These are phyloP conservation scores for Pisolithus orientalis DNA, from an alignment of 768 basidiomycete genomes.

Conservation along the genomic window DNA sequence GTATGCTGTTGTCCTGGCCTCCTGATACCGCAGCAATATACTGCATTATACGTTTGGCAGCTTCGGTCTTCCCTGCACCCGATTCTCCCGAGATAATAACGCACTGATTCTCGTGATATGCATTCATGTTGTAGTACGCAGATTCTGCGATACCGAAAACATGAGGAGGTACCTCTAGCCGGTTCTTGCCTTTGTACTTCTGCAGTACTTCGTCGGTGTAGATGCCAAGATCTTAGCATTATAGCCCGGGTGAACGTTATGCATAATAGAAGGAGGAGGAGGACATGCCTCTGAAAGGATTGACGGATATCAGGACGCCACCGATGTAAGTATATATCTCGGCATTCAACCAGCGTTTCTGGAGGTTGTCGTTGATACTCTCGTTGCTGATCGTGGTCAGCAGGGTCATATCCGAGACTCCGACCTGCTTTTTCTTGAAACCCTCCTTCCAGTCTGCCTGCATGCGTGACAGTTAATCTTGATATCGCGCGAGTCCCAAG, in stretches of 20 bases:
- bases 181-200: conserved; percentile 92
- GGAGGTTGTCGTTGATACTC: conserved; percentile 93
- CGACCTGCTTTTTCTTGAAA: conserved; percentile 99
- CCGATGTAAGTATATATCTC: conserved; percentile 99
- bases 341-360: conserved; percentile 90
- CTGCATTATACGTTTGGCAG: conserved; percentile 99
- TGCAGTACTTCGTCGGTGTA: conserved; percentile 87
- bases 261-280: not conserved
- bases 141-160: conserved; percentile 97
- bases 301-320: conserved; percentile 97
- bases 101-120: conserved; percentile 98
- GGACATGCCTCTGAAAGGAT: conserved; percentile 82
- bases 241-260: conserved; percentile 6
- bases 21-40: conserved; percentile 98
- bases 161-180: conserved; percentile 96
- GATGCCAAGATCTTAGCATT: conserved; percentile 80
- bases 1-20: conserved; percentile 82
- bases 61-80: conserved; percentile 98
- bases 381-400: conserved; percentile 96
- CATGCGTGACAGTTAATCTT: conserved; percentile 6
- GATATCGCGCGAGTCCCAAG: not conserved
- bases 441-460: conserved; percentile 99
- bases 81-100: conserved; percentile 99
- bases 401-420: conserved; percentile 98
- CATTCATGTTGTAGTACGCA: conserved; percentile 98